These are phyloP conservation scores for Penicillium fuscoglaucum DNA, from an alignment of 2,329 filamentous ascomycete species.

Conservation along the genomic window DNA sequence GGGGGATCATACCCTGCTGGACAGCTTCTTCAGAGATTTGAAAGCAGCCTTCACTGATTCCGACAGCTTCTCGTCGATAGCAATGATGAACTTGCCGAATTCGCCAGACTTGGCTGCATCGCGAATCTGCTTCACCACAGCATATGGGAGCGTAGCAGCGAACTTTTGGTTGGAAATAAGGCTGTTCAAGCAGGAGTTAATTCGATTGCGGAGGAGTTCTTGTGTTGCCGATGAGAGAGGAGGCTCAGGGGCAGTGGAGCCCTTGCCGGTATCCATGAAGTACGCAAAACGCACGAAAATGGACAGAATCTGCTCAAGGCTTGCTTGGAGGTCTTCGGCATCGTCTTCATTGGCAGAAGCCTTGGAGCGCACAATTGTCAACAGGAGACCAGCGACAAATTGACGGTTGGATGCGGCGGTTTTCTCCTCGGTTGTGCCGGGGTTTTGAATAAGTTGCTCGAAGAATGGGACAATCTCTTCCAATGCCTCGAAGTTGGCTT, in stretches of 20 bases:
- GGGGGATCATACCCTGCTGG: conserved; percentile 36
- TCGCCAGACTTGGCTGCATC: conserved; percentile 38
- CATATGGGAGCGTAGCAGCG: conserved; percentile 40
- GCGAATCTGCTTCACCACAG: conserved; percentile 44
- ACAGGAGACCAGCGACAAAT: conserved; percentile 53
- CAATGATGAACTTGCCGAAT: conserved; percentile 48
- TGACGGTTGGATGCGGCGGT: conserved; percentile 50
- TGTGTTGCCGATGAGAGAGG: conserved; percentile 50
- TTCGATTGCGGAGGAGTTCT: conserved; percentile 54
- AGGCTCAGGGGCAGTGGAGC: conserved; percentile 43
- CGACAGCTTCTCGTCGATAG: conserved; percentile 48
- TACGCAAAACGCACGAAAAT: conserved; percentile 53
- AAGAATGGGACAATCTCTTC: conserved; percentile 57
- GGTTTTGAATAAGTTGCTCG: conserved; percentile 48
- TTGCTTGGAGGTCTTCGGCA: conserved; percentile 41
- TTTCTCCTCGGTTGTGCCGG: conserved; percentile 48
- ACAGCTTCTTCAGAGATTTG: conserved; percentile 40
- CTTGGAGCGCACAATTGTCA: conserved; percentile 50
- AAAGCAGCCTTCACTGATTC: conserved; percentile 46
- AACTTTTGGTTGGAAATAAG: conserved; percentile 47
- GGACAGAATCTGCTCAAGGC: conserved; percentile 48
- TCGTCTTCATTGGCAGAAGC: conserved; percentile 31
- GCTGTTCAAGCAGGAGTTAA: conserved; percentile 57
- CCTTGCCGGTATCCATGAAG: conserved; percentile 43
- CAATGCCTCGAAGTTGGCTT: conserved; percentile 53